Base-by-base conservation (phyloP, 108 stramenopile genomes). In the Skeletonema marinoi region DNA sequence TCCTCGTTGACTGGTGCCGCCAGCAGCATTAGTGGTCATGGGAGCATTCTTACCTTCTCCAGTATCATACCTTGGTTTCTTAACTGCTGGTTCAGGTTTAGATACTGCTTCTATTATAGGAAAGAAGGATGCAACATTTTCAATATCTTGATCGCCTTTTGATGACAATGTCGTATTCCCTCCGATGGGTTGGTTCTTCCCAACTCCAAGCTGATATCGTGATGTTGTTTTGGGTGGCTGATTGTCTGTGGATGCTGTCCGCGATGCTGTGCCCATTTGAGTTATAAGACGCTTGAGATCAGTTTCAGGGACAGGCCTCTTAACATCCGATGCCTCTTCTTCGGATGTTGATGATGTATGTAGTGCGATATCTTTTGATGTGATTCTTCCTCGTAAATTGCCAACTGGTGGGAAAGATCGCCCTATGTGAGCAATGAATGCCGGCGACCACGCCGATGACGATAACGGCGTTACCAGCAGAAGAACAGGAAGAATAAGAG, bases 41-140 rank as follows among this genome's bases (percentile, higher is more conserved):
- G 85, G 85, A 66, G 71, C 71, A 69, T 86, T 79, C 48, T 73
- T 86, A 3, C 85, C 85, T 32, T 74, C 21, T 42, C 84, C 84
- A 56, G 80, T 59, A 77, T 85, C 65, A 54, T 85, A 85, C 36
- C 9, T 63, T 64, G 48, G 46, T 73, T 41, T 46, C 38, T 71
- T 17, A 1, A 48, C 32, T 42, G 60, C 17, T n/a, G 50, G 5
- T 19, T 51, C 19, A 42, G 46, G 48, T 56, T 66, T 74, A 17
- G 50, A 65, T 56, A 64, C 73, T 39, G 73, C 65, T 50, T 74
- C 65, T 21, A 54, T 54, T 41, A 74, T 65, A 54, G 48, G 39
- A 6, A 38, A 38, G 54, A 30, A 36, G 16, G 14, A 64, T 30
- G 35, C 56, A 38, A 21, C 35, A 60, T 60, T 25, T 58, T 58